Evolutionary conservation across 108 stramenopile species (phyloP), one percentile per base, ranked within the genome.

Genomic region (Skeletonema potamos): DNA sequence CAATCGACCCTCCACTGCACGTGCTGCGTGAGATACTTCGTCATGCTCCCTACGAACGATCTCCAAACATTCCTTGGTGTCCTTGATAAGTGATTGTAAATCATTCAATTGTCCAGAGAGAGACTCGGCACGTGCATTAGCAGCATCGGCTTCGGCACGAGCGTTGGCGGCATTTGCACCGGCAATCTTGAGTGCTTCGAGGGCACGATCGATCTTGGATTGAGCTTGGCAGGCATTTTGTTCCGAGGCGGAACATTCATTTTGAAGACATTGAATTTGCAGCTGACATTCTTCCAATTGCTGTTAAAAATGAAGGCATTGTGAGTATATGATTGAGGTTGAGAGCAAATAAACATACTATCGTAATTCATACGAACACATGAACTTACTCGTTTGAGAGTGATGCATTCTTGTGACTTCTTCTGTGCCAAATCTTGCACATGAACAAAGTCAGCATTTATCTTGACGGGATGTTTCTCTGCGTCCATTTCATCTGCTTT

Each of bases 91-190:
- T 15, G 59, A 76, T 54, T 84, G 76, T 11, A 90, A 66, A 18
- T 82, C 66, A 17, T 84, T 64, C 54, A 90, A 43, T 34, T 84
- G 81, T 15, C 64, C 51, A 0, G 85, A 76, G 41, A 87, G 74
- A 3, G 77, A 82, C 20, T 79, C 68, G 0, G 85, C 85, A 44
- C 72, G 73, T 13, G 84, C 85, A 66, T 90, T 81, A 34, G 89
- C 74, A 43, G 86, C 87, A 70, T 90, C 89, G 20, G 89, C 89
- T 54, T 90, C 89, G 29, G 86, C 87, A 10, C 89, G 81, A 22
- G 89, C 85, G 26, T 84, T 72, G 30, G 85, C 85, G 10, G 83
- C 84, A 59, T 78, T 86, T 24, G 64, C 70, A 18, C 77, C 73
- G 5, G 89, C 85, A 28, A 86, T 73, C 62, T 76, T 70, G 29